Evolutionary conservation across 2,329 filamentous ascomycete species (phyloP).

Genomic region (Fusarium secorum): DNA sequence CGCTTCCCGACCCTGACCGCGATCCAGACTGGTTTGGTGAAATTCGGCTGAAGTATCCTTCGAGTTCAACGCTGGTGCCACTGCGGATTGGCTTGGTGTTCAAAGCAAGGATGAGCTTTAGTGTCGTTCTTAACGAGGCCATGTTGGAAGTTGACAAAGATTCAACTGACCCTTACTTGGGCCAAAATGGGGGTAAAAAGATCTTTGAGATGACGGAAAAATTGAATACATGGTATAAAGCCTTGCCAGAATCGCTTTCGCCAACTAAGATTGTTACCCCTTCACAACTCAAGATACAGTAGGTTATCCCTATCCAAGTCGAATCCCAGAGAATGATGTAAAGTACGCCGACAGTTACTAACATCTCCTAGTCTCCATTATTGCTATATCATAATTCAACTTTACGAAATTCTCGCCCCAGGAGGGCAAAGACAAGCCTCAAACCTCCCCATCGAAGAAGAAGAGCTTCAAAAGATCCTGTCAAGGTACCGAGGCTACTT

Average conservation of each 20-base stretch:
- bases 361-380: background rate
- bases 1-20: background rate
- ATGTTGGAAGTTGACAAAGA: background rate
- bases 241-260: background rate
- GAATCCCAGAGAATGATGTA: too few species aligned
- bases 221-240: background rate
- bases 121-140: background rate
- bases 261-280: background rate
- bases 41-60: conserved; percentile 18
- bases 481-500: background rate
- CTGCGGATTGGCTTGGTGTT: background rate
- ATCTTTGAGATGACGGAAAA: background rate
- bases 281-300: conserved; percentile 18
- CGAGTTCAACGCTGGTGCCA: background rate
- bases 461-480: background rate
- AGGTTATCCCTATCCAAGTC: rapidly evolving
- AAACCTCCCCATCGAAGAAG: rapidly evolving
- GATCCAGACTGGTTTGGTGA: conserved; percentile 4
- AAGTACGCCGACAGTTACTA: too few species aligned
- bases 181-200: background rate
- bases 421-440: background rate
- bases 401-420: background rate
- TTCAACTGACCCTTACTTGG: background rate
- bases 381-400: background rate
- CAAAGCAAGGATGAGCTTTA: background rate